Evolutionary conservation across 768 basidiomycete species (phyloP), one percentile per base, ranked within the genome.

Genomic region (Agrocybe praecox): DNA sequence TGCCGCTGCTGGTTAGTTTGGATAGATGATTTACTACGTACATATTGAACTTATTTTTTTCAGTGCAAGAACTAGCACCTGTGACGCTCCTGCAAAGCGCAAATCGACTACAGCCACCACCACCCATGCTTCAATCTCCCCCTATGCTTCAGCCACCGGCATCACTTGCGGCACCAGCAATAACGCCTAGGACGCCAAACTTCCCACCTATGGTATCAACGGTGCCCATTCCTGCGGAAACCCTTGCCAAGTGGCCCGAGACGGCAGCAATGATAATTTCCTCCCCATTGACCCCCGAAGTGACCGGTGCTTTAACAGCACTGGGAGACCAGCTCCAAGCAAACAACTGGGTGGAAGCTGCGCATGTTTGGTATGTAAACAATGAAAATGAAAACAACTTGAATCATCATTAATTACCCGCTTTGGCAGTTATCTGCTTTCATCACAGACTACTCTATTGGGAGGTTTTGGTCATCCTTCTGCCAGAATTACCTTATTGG

Each of bases 231-330:
- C 82, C 91, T 2, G 56, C 69, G 2, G 85, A 89, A 57, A 80
- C 85, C 1, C 75, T 96, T 34, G 74, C 79, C 14, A 85, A 87
- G 58, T 99, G 96, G 96, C 78, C 87, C 22, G 93, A 97, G 65
- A 91, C 89, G 11, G 85, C 82, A 21, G 89, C 92, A 12, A 92
- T 96, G 79, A 86, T 96, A 52, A 65, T 94, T 19, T 85, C 88
- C 23, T 91, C 85, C 52, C 84, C 86, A n/a, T 70, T 84, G 62
- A 80, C 76, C 52, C 70, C 83, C 0, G 92, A 95, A 54, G 81
- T 85, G 46, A 87, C 89, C 0, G 81, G 87, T 12, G 86, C 92
- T 15, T 67, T 98, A 53, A 90, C 92, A 24, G 82, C 89, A 14
- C 80, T 99, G 1, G 96, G 95, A 36, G 93, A 96, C 67, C 86